phyloP scores from a whole-genome alignment of 2,329 filamentous ascomycete species.

The Pyricularia sp. region DNA sequence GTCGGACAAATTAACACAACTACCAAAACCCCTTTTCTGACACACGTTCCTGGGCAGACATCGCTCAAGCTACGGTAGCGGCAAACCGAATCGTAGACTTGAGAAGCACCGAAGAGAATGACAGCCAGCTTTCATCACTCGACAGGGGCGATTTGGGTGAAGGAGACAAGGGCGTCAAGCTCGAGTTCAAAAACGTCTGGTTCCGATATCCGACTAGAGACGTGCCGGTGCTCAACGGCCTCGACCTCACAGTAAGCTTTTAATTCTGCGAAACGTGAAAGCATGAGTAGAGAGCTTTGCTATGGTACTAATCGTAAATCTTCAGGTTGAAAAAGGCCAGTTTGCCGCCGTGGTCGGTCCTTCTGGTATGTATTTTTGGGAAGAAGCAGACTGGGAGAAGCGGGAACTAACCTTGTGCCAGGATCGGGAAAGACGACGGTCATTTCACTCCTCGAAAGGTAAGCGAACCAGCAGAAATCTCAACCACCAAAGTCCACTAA shows the following conservation, averaged over 20 bases:
- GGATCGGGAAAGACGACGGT: constrained; percentile 27
- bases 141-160: constrained; percentile 17
- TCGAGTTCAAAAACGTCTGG: constrained; percentile 60
- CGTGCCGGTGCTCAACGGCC: constrained; percentile 56
- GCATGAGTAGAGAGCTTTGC: background rate
- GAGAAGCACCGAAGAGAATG: constrained; percentile 12
- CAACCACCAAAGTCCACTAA: background rate
- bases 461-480: background rate
- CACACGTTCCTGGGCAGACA: constrained; percentile 11
- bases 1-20: background rate
- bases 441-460: constrained; percentile 37
- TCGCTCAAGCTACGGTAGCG: constrained; percentile 20
- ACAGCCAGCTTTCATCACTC: constrained; percentile 16
- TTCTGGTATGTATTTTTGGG: constrained; percentile 12
- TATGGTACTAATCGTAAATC: background rate
- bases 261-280: background rate
- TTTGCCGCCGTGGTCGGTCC: constrained; percentile 23
- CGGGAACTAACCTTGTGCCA: background rate
- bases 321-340: constrained; percentile 18
- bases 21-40: background rate
- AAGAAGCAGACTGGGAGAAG: background rate
- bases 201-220: constrained; percentile 64
- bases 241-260: constrained; percentile 44
- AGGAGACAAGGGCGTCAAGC: constrained; percentile 24
- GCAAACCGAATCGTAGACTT: constrained; percentile 21